A percentile compares a stretch with the other conserved stretches of the same genome.
Conservation (phyloP, 768 basidiomycete species). For the Tylopilus subfusipes region DNA sequence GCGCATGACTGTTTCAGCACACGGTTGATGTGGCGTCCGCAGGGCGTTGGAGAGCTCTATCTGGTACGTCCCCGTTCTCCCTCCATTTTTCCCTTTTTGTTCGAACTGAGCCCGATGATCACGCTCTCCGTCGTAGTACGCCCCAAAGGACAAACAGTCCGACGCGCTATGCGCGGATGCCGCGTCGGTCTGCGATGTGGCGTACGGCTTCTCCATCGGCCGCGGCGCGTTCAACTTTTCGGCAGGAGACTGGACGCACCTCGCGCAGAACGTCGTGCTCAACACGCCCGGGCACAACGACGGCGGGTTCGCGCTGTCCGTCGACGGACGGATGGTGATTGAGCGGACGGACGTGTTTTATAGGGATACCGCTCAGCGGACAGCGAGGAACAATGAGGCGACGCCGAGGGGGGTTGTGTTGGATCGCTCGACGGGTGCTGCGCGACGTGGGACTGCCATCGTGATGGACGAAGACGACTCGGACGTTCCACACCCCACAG, state of each 20-base stretch:
- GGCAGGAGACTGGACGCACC: conserved; percentile 64
- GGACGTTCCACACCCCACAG: neutral
- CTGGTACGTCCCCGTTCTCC: conserved; percentile 44
- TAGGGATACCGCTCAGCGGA: conserved; percentile 40
- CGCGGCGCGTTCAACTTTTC: conserved; percentile 66
- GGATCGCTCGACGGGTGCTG: neutral
- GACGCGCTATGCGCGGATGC: conserved; percentile 53
- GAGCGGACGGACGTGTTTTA: conserved; percentile 59
- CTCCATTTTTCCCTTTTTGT: neutral
- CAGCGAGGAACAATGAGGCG: neutral
- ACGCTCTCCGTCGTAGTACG: conserved; percentile 50
- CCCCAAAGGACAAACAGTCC: conserved; percentile 68
- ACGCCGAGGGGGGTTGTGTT: neutral
- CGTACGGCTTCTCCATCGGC: conserved; percentile 73
- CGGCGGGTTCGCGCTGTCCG: conserved; percentile 59
- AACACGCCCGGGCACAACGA: conserved; percentile 74
- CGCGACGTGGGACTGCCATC: neutral
- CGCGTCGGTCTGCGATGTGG: conserved; percentile 56
- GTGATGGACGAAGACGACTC: neutral
- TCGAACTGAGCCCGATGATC: neutral
- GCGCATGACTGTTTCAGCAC: conserved; percentile 80
- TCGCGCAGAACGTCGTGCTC: conserved; percentile 64
- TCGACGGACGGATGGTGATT: conserved; percentile 57
- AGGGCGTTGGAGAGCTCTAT: conserved; percentile 73
- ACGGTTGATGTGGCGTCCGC: conserved; percentile 74